Evolutionary conservation across 345 rosid genomes (phyloP).

Genomic region (Heritiera fomes): DNA sequence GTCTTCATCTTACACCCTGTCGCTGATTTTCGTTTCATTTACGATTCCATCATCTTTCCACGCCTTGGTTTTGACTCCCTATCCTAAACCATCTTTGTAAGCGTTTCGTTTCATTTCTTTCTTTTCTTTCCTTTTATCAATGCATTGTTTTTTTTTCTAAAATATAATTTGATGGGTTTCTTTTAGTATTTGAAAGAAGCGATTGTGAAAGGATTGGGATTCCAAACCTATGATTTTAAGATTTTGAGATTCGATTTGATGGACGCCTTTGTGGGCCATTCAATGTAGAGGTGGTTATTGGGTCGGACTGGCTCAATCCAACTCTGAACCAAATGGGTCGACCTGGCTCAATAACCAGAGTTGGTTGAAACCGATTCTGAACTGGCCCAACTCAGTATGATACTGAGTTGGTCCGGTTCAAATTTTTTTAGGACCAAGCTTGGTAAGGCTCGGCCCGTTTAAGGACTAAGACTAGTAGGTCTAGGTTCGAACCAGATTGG

Average conservation of each 20-base stretch:
- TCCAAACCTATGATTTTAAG: slow-evolving; percentile 71
- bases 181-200: slow-evolving; percentile 86
- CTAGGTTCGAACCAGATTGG: too few species aligned
- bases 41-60: slow-evolving; percentile 32
- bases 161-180: neutral
- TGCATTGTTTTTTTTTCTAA: neutral
- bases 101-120: neutral
- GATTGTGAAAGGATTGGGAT: slow-evolving; percentile 79
- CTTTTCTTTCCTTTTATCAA: neutral
- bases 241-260: slow-evolving; percentile 74
- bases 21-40: slow-evolving; percentile 42
- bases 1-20: slow-evolving; percentile 19
- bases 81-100: slow-evolving; percentile 81
- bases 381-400: too few species aligned
- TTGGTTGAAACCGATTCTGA: too few species aligned
- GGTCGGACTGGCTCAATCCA: too few species aligned
- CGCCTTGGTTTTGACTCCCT: slow-evolving; percentile 49
- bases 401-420: too few species aligned
- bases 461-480: too few species aligned
- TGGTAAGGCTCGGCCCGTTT: too few species aligned
- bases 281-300: too few species aligned
- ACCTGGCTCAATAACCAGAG: too few species aligned
- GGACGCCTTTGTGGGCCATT: slow-evolving; percentile 82
- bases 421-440: too few species aligned
- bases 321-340: too few species aligned